These are phyloP conservation scores for Thinopyrum elongatum DNA, from an alignment of 176 grass and related monocot species.

Conservation along the genomic window DNA sequence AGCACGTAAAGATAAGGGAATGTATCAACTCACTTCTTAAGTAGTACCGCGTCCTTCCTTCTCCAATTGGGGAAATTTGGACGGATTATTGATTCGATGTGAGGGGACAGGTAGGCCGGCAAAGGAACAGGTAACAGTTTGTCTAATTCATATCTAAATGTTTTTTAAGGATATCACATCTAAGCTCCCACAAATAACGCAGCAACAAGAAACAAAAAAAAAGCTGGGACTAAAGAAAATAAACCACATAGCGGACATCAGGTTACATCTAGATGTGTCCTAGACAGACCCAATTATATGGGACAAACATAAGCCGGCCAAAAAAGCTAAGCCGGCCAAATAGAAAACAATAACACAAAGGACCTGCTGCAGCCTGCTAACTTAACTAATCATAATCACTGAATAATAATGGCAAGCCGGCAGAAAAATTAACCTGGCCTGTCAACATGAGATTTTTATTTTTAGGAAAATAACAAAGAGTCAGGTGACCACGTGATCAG, in stretches of 20 bases:
- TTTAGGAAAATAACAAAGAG: background rate
- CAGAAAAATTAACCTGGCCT: background rate
- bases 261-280: too few species aligned
- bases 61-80: background rate
- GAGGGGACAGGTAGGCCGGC: constrained; percentile 3
- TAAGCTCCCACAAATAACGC: too few species aligned
- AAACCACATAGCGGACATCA: too few species aligned
- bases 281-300: background rate
- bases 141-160: too few species aligned
- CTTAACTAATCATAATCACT: background rate
- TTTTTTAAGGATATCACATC: too few species aligned
- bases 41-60: background rate
- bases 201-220: too few species aligned
- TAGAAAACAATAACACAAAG: background rate
- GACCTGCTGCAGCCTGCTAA: background rate
- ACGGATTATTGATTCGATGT: background rate
- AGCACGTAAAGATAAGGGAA: background rate
- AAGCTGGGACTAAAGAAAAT: too few species aligned
- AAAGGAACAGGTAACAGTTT: background rate
- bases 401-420: background rate
- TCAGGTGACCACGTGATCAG: background rate
- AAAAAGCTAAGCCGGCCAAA: constrained; percentile 19
- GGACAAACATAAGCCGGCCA: constrained; percentile 10
- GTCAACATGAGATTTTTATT: background rate
- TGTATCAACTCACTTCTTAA: background rate